Evolutionary conservation across 2,329 filamentous ascomycete species (phyloP).

Genomic region (Sarocladium brachiariae): DNA sequence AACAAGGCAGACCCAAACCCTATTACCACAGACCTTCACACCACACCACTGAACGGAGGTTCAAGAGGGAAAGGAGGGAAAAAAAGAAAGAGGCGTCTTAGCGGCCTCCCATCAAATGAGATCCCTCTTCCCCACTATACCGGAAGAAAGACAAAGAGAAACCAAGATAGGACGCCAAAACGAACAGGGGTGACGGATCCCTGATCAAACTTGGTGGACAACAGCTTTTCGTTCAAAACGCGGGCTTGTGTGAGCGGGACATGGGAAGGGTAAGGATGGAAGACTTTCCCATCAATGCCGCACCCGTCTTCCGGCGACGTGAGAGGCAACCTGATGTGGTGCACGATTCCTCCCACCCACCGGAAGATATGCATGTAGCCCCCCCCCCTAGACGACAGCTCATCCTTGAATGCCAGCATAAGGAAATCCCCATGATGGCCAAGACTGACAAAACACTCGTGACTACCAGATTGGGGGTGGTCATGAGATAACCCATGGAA

Average conservation of each 20-base stretch:
- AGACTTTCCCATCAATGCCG: background rate
- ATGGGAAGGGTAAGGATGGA: background rate
- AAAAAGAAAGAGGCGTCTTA: no score
- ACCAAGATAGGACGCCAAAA: slow-evolving; percentile 6
- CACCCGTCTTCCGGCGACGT: slow-evolving; percentile 3
- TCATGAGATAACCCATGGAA: background rate
- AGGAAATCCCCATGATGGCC: background rate
- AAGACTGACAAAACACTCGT: slow-evolving; percentile 8
- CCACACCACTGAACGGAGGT: no score
- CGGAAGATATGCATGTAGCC: slow-evolving; percentile 3
- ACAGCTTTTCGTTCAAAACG: background rate
- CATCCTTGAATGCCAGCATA: background rate
- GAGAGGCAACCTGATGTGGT: background rate
- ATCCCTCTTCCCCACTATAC: slow-evolving; percentile 5
- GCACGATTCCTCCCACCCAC: no score
- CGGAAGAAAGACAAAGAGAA: slow-evolving; percentile 2
- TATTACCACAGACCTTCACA: slow-evolving; percentile 7
- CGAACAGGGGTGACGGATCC: background rate
- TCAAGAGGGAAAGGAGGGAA: no score
- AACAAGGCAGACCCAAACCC: slow-evolving; percentile 7
- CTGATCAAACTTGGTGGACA: background rate
- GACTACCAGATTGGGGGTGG: slow-evolving; percentile 6
- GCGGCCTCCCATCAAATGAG: slow-evolving; percentile 2
- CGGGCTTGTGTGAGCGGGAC: background rate
- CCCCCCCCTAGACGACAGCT: background rate